Evolutionary conservation across 805 yeast genomes (phyloP), one percentile per base, ranked within the genome.

Genomic region (Teunomyces stri): DNA sequence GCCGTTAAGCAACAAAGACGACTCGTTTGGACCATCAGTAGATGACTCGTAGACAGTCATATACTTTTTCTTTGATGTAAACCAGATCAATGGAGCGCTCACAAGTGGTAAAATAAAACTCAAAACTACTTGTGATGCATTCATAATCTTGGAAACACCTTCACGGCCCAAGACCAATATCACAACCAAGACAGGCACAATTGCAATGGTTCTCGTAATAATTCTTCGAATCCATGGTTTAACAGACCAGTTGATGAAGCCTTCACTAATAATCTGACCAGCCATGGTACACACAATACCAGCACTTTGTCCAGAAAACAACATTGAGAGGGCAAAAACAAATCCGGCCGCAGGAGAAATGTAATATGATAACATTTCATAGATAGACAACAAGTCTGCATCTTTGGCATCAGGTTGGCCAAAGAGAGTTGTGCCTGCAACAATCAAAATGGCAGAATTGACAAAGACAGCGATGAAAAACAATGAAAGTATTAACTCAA

Each of bases 221-320:
- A 73, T 59, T 42, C 78, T 58, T 47, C 78, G 65, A 6, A 69
- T 55, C 78, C 78, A 73, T 1, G 78, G 77, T 45, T 58, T 55
- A 40, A 73, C 52, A 1, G 74, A 54, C 78, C 78, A 73, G 51
- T 71, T 70, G 42, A 73, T 70, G 52, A 73, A 73, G 0, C 78
- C 78, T 51, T 73, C 78, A 33, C 72, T 65, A 12, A 73, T 64
- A 46, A 73, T 73, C 53, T 73, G 78, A 10, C 78, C 78, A 1
- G 78, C 74, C 78, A 73, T 73, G 3, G 78, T 73, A 54, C 78
- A 73, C 10, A 73, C 78, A 33, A 73, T 72, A 12, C 78, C 78
- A 4, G 78, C 78, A 52, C 75, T 69, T 48, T 73, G 78, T 25
- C 78, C 78, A 1, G 76, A 65, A 46, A 71, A 73, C 15, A 73